Evolutionary conservation across 441 rosid species (phyloP).

Genomic region (Hura crepitans): DNA sequence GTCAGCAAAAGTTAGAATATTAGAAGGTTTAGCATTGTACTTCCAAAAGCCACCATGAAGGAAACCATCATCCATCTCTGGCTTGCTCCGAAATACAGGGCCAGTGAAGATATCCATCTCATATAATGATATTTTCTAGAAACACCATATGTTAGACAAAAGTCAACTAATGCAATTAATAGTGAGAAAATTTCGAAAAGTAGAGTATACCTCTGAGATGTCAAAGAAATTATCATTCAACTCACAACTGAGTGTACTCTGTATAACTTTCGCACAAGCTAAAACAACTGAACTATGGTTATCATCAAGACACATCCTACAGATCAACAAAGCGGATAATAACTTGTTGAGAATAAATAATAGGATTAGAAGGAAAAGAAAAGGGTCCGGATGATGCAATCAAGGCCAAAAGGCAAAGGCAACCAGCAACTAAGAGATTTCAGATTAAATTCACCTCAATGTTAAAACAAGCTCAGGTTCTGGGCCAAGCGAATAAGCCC

Average conservation of each 20-base stretch:
- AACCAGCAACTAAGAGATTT: slow-evolving; percentile 16
- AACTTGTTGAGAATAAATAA: background rate
- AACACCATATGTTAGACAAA: slow-evolving; percentile 17
- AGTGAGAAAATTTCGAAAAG: background rate
- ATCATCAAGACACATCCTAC: slow-evolving; percentile 87
- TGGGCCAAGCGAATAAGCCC: slow-evolving; percentile 96
- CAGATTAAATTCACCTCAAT: slow-evolving; percentile 50
- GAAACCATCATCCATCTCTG: slow-evolving; percentile 67
- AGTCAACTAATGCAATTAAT: slow-evolving; percentile 1
- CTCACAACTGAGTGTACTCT: slow-evolving; percentile 63
- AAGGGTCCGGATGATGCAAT: slow-evolving; percentile 5
- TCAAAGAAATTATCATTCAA: slow-evolving; percentile 59
- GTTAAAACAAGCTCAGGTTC: slow-evolving; percentile 90
- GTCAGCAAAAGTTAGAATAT: slow-evolving; percentile 46
- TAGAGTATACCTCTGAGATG: slow-evolving; percentile 57
- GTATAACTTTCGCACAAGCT: slow-evolving; percentile 69
- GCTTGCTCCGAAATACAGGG: slow-evolving; percentile 80
- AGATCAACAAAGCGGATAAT: slow-evolving; percentile 20
- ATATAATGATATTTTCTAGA: slow-evolving; percentile 48
- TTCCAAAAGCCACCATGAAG: slow-evolving; percentile 90
- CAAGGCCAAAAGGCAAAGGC: slow-evolving; percentile 11
- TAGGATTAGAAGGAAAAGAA: background rate
- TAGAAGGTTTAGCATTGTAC: slow-evolving; percentile 82
- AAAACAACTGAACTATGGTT: slow-evolving; percentile 74
- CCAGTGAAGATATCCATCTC: slow-evolving; percentile 53